phyloP scores from a whole-genome alignment of 2,329 filamentous ascomycete genomes.

The Phialemoniopsis sp. region DNA sequence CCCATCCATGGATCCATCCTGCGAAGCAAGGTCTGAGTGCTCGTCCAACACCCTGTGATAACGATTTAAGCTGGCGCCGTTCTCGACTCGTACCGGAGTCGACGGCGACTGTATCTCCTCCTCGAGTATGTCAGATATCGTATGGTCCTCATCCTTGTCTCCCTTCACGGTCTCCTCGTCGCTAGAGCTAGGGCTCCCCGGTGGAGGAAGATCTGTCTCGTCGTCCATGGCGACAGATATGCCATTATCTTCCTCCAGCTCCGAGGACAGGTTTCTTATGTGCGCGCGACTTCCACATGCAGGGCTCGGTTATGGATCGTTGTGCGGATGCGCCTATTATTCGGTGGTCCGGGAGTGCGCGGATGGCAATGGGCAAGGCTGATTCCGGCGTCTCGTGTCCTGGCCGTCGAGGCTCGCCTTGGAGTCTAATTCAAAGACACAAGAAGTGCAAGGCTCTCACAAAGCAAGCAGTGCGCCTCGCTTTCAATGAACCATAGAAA shows the following conservation, averaged over 20 bases:
- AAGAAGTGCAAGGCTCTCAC: no score
- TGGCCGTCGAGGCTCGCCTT: no score
- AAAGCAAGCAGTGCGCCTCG: no score
- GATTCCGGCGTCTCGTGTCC: no score
- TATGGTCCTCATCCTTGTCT: constrained; percentile 24
- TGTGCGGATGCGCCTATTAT: no score
- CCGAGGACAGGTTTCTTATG: constrained; percentile 68
- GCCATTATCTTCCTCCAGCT: constrained; percentile 51
- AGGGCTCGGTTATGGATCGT: constrained; percentile 15
- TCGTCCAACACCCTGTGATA: constrained; percentile 39
- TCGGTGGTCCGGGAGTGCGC: no score
- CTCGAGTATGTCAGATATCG: constrained; percentile 26
- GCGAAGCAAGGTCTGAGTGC: constrained; percentile 38
- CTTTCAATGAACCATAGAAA: no score
- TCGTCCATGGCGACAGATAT: constrained; percentile 17
- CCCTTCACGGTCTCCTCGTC: constrained; percentile 38
- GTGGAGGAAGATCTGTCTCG: background rate
- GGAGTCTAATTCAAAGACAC: no score
- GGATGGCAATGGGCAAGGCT: no score
- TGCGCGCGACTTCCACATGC: constrained; percentile 33
- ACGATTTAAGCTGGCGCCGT: constrained; percentile 32
- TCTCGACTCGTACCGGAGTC: constrained; percentile 18
- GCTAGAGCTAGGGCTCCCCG: constrained; percentile 34
- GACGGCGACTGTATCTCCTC: constrained; percentile 24
- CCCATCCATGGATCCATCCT: constrained; percentile 50